Evolutionary conservation across 2,329 filamentous ascomycete genomes (phyloP), one percentile per base, ranked within the genome.

Genomic region (Microcyclosporella mali): DNA sequence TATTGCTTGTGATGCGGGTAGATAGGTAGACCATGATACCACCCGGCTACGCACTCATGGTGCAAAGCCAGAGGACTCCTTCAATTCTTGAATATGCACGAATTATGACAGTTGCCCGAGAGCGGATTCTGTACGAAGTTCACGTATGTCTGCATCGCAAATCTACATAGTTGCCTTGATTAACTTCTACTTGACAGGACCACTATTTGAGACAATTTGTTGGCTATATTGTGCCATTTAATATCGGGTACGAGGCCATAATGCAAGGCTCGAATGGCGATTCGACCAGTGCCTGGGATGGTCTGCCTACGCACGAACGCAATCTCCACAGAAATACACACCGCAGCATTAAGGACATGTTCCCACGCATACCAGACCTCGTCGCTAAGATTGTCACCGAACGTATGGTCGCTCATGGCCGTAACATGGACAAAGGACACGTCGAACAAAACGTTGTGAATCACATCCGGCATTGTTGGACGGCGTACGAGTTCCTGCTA

Each of bases 91-190:
- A 47, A 31, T 48, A 49, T 29, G 46, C 40, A 29, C 49, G 43
- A 18, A 40, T 40, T 6, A 49, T 49, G 45, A 48, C 45, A 15
- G 9, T 25, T 25, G 9, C 21, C 21, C 28, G 43, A 46, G 46
- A 45, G 2, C 43, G 43, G 14, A 41, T 51, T 7, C 37, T 49
- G 3, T 51, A 51, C 41, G 45, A 49, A 46, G 40, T 51, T 21
- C 36, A 37, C 27, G 45, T 43, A 17, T 31, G 40, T 33, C n/a
- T 4, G 21, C 21, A 25, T 25, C 21, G 21, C 4, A 25, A 25
- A 4, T 4, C 9, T 25, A 25, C 9, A 6, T 4, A 4, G 21
- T 25, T 25, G 21, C 21, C 4, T 25, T 4, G 9, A 25, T 9
- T 25, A 25, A 25, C 21, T 6, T 4, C 9, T 6, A 9, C 21